Evolutionary conservation across 306 rosid genomes (phyloP).

Genomic region (Neltuma alba): DNA sequence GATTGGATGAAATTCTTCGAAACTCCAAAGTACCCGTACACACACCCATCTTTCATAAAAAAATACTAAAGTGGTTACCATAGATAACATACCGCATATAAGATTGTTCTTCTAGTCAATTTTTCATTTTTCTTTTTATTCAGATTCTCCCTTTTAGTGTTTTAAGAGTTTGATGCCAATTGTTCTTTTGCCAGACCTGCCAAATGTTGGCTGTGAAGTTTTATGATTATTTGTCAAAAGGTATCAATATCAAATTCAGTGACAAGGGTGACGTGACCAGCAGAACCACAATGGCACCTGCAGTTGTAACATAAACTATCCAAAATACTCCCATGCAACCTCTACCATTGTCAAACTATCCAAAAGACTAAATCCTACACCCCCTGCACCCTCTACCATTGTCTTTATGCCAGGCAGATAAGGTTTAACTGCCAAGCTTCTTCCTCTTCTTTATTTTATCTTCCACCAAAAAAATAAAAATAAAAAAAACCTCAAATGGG

Average conservation of each 20-base stretch:
- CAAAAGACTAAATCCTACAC: background rate
- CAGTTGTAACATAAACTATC: background rate
- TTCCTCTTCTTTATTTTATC: background rate
- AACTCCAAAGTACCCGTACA: too few species aligned
- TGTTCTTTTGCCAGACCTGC: background rate
- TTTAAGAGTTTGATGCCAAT: background rate
- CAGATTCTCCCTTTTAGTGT: background rate
- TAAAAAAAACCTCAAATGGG: background rate
- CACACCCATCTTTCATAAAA: too few species aligned
- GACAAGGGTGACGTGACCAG: background rate
- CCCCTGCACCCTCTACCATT: background rate
- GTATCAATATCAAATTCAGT: background rate
- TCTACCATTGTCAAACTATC: background rate
- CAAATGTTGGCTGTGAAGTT: background rate
- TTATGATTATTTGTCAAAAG: background rate
- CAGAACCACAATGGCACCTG: background rate
- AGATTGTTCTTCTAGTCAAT: background rate
- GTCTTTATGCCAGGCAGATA: background rate
- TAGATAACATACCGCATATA: too few species aligned
- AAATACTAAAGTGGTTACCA: too few species aligned
- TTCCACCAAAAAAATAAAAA: too few species aligned
- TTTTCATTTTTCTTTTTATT: background rate
- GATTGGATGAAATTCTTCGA: too few species aligned
- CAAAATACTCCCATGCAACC: background rate
- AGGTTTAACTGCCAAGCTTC: background rate